A percentile compares a stretch with the other conserved stretches of the same genome.
These are phyloP conservation scores for Volvox reticuliferus DNA, from an alignment of 139 green algal species.

Conservation along the genomic window DNA sequence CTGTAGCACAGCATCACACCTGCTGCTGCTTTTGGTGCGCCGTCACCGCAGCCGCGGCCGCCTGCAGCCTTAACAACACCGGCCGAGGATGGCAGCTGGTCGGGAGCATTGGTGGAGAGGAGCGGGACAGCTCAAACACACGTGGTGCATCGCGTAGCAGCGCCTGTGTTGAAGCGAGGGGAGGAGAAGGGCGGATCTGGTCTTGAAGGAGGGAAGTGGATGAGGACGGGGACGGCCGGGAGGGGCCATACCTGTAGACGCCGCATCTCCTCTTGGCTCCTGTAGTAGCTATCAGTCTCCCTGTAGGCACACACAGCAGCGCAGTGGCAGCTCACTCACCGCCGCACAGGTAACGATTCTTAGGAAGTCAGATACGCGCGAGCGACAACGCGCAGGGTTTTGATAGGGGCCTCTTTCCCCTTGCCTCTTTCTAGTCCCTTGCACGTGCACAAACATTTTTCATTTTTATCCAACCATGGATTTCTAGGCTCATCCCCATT, in stretches of 20 bases:
- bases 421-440: no score
- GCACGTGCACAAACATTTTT: no score
- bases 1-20: background rate
- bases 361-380: no score
- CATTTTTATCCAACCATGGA: no score
- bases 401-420: no score
- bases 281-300: slow-evolving; percentile 77
- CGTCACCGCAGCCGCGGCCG: background rate
- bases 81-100: slow-evolving; percentile 35
- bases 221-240: background rate
- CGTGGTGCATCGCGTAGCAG: slow-evolving; percentile 40
- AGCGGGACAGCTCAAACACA: slow-evolving; percentile 48
- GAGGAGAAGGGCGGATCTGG: no score
- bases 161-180: slow-evolving; percentile 7
- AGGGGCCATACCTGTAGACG: slow-evolving; percentile 38
- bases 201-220: no score
- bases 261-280: slow-evolving; percentile 52
- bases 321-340: no score
- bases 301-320: background rate
- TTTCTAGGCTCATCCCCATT: no score
- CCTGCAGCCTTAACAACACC: slow-evolving; percentile 48
- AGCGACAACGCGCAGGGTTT: no score
- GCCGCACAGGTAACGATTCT: no score
- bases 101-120: slow-evolving; percentile 43
- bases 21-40: slow-evolving; percentile 34